Percentiles rank a stretch among this genome's conserved stretches.
These are phyloP conservation scores for Agrocybe chaxingu DNA, from an alignment of 768 basidiomycete species.

Conservation along the genomic window DNA sequence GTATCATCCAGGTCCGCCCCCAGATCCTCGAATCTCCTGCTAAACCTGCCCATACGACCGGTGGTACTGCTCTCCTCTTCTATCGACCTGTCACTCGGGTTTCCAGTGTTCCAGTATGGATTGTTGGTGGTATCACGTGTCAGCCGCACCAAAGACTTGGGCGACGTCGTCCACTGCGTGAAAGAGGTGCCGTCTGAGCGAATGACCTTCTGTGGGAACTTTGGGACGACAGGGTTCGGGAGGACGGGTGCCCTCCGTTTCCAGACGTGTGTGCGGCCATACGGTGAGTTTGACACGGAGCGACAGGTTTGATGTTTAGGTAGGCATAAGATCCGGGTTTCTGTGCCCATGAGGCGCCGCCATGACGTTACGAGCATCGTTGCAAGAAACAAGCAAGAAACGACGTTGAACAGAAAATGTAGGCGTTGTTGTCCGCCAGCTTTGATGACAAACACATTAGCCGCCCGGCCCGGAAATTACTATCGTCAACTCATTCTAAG, in stretches of 20 bases:
- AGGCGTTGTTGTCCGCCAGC: too few species aligned
- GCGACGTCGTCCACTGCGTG: constrained; percentile 86
- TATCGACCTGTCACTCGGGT: constrained; percentile 45
- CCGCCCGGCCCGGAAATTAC: too few species aligned
- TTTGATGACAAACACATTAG: too few species aligned
- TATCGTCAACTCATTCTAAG: too few species aligned
- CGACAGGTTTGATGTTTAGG: constrained; percentile 11
- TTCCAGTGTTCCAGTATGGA: constrained; percentile 77
- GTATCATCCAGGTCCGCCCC: constrained; percentile 20
- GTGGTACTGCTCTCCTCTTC: constrained; percentile 71
- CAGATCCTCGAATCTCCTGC: constrained; percentile 56
- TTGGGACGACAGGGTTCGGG: constrained; percentile 82
- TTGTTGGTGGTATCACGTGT: constrained; percentile 90
- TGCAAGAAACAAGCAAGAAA: too few species aligned
- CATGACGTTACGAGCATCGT: too few species aligned
- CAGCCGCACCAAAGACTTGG: constrained; percentile 69
- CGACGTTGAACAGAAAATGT: too few species aligned
- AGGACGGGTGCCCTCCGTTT: constrained; percentile 63
- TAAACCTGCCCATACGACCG: constrained; percentile 81
- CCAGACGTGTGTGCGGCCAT: constrained; percentile 83
- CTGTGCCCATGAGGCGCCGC: too few species aligned
- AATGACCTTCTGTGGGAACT: constrained; percentile 82
- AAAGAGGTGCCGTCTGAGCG: constrained; percentile 89
- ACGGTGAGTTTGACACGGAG: constrained; percentile 67
- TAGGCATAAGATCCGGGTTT: too few species aligned